Conservation (phyloP, 345 rosid species). For the Eutrema yunnanense region DNA sequence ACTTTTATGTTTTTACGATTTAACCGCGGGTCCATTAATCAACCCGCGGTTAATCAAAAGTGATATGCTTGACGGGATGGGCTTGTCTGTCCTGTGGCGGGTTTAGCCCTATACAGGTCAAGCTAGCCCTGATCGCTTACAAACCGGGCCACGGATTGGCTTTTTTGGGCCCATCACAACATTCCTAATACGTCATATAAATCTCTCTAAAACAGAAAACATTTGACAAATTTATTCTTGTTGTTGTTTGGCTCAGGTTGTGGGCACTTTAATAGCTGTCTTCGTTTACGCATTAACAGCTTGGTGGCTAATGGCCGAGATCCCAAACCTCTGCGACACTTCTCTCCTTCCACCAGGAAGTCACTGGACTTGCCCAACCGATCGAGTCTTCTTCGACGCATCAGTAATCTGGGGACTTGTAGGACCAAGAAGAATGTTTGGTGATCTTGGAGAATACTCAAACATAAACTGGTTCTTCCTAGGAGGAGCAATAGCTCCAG, state of each 20-base stretch:
- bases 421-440: conserved; percentile 76
- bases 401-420: conserved; percentile 87
- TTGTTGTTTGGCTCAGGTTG: conserved; percentile 38
- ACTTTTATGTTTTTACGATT: no score
- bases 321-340: conserved; percentile 65
- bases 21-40: no score
- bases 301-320: conserved; percentile 72
- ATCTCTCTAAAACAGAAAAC: not conserved
- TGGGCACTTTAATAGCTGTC: conserved; percentile 55
- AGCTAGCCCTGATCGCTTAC: no score
- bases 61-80: no score
- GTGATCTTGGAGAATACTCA: conserved; percentile 62
- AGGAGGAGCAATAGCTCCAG: conserved; percentile 65
- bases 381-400: conserved; percentile 65
- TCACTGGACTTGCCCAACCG: conserved; percentile 77
- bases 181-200: not conserved
- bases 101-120: no score
- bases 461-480: conserved; percentile 68
- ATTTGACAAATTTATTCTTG: not conserved
- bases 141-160: not conserved
- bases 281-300: conserved; percentile 52
- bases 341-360: conserved; percentile 47
- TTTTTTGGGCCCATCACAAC: not conserved
- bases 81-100: no score
- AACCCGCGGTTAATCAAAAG: no score